Percentiles rank a stretch among this genome's conserved stretches.
Conservation (phyloP, 352 stramenopile species). For the Pythium periplocum region DNA sequence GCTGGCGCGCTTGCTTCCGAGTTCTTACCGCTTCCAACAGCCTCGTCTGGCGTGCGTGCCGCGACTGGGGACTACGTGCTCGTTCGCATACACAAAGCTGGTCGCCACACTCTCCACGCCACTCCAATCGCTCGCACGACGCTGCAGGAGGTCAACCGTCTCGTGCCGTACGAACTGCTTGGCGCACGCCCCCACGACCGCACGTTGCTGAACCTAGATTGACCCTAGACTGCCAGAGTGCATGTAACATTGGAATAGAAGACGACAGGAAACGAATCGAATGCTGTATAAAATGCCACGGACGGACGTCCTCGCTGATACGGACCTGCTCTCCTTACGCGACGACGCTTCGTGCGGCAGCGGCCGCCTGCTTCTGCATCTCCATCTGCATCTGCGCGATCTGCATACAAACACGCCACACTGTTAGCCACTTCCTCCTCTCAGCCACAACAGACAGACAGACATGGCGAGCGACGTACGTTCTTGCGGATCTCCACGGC, state of each 20-base stretch:
- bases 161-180: slow-evolving; percentile 51
- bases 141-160: slow-evolving; percentile 47
- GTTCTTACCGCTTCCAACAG: slow-evolving; percentile 39
- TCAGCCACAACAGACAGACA: not conserved
- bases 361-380: slow-evolving; percentile 83
- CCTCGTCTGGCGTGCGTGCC: slow-evolving; percentile 32
- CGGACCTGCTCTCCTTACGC: slow-evolving; percentile 8
- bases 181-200: slow-evolving; percentile 37
- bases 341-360: slow-evolving; percentile 62
- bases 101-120: slow-evolving; percentile 78
- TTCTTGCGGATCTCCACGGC: slow-evolving; percentile 84
- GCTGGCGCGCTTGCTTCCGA: slow-evolving; percentile 27
- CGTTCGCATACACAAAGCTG: slow-evolving; percentile 72
- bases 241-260: no score
- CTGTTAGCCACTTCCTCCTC: no score
- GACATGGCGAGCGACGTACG: slow-evolving; percentile 22
- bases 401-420: slow-evolving; percentile 14
- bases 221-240: no score
- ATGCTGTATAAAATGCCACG: no score
- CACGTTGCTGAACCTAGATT: slow-evolving; percentile 5
- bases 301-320: no score
- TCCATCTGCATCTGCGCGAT: slow-evolving; percentile 89
- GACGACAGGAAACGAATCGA: no score
- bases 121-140: slow-evolving; percentile 73
- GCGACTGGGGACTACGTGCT: slow-evolving; percentile 79